A percentile compares a stretch with the other conserved stretches of the same genome.
These are phyloP conservation scores for Plasmodium vinckei DNA, from an alignment of 169 alveolate species.

Conservation along the genomic window DNA sequence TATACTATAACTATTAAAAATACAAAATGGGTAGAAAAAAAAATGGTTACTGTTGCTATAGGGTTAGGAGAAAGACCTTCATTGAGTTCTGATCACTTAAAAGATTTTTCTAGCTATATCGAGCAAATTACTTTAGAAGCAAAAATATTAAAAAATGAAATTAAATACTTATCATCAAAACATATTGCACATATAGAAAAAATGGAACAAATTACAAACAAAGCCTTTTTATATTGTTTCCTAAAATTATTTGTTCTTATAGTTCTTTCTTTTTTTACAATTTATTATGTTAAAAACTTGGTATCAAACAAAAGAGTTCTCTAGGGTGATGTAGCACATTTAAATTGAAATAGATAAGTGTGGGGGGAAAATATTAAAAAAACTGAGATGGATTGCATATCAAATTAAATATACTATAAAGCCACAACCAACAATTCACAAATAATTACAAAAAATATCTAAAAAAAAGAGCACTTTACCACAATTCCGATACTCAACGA, in stretches of 20 bases:
- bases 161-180: conserved; percentile 70
- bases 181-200: conserved; percentile 65
- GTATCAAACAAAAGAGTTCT: conserved; percentile 74
- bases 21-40: conserved; percentile 56
- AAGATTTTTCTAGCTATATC: conserved; percentile 62
- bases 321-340: background rate
- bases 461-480: no score
- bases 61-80: conserved; percentile 73
- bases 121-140: conserved; percentile 52
- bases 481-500: no score
- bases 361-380: no score
- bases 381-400: background rate
- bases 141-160: conserved; percentile 65
- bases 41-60: conserved; percentile 66
- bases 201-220: conserved; percentile 71
- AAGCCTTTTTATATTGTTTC: conserved; percentile 69
- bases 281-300: conserved; percentile 63
- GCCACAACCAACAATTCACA: background rate
- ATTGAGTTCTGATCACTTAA: conserved; percentile 54
- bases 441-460: no score
- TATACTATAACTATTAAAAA: conserved; percentile 57
- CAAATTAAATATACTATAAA: background rate
- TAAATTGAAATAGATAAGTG: no score
- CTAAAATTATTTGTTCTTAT: conserved; percentile 69
- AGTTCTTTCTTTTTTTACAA: conserved; percentile 57